A percentile compares a stretch with the other conserved stretches of the same genome.
Evolutionary conservation across 768 basidiomycete genomes (phyloP).

Genomic region (Favolaschia claudopus): DNA sequence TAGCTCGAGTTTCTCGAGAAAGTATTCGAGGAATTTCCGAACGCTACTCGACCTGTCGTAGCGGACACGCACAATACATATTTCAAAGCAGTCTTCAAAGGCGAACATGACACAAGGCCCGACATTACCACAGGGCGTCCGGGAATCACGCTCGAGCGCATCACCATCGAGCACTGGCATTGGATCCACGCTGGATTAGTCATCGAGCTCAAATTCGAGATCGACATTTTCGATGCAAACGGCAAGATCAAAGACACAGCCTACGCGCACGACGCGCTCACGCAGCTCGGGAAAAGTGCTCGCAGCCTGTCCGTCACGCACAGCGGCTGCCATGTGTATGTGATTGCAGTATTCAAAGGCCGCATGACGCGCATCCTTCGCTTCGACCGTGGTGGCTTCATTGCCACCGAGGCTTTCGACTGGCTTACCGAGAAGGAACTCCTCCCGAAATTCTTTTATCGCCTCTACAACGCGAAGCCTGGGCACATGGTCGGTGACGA

Average conservation of each 20-base stretch:
- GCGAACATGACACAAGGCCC: not conserved
- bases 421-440: not conserved
- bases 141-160: not conserved
- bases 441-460: constrained; percentile 2
- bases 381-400: constrained; percentile 2
- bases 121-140: not conserved
- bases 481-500: too few species aligned
- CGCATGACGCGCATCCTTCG: not conserved
- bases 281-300: not conserved
- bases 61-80: too few species aligned
- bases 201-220: not conserved
- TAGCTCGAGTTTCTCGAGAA: too few species aligned
- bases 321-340: not conserved
- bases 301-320: not conserved
- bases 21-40: too few species aligned
- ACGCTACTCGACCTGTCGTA: too few species aligned
- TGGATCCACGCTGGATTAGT: not conserved
- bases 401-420: not conserved
- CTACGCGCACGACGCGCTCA: not conserved
- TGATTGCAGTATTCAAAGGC: not conserved
- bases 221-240: not conserved
- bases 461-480: too few species aligned
- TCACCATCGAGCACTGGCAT: too few species aligned
- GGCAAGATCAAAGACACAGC: not conserved
- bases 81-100: too few species aligned